A percentile compares a stretch with the other conserved stretches of the same genome.
These are phyloP conservation scores for Avicennia marina DNA, from an alignment of 257 asterid species.

Conservation along the genomic window DNA sequence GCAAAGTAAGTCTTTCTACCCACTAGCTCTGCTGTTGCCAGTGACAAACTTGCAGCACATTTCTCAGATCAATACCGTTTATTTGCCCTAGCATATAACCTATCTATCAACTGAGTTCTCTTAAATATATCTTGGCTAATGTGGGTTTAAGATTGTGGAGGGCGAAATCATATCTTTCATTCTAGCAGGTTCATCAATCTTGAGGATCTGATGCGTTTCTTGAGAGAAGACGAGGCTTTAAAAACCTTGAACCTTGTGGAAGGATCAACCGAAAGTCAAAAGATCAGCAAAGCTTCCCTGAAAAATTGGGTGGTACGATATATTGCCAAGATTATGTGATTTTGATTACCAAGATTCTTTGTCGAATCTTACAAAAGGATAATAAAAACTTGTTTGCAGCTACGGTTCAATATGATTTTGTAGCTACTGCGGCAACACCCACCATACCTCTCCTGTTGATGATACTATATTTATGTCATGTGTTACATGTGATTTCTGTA, in stretches of 20 bases:
- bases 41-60: too few relatives aligned
- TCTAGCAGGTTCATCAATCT: slow-evolving; percentile 59
- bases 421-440: neutral
- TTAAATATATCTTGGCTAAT: too few relatives aligned
- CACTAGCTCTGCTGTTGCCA: neutral
- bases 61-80: too few relatives aligned
- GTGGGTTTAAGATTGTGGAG: neutral
- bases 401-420: too few relatives aligned
- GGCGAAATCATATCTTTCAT: neutral
- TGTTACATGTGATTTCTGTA: slow-evolving; percentile 9
- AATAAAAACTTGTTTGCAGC: too few relatives aligned
- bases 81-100: too few relatives aligned
- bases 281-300: slow-evolving; percentile 65
- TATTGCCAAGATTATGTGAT: too few relatives aligned
- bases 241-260: slow-evolving; percentile 56
- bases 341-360: too few relatives aligned
- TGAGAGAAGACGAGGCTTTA: slow-evolving; percentile 71
- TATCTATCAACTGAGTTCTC: too few relatives aligned
- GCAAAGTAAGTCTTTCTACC: slow-evolving; percentile 50
- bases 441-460: neutral
- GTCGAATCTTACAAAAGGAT: too few relatives aligned
- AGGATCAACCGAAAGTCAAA: slow-evolving; percentile 62
- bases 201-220: slow-evolving; percentile 73
- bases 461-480: neutral
- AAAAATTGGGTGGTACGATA: slow-evolving; percentile 86